phyloP scores from a whole-genome alignment of 2,329 filamentous ascomycete genomes.

The Xenoacremonium recifei region DNA sequence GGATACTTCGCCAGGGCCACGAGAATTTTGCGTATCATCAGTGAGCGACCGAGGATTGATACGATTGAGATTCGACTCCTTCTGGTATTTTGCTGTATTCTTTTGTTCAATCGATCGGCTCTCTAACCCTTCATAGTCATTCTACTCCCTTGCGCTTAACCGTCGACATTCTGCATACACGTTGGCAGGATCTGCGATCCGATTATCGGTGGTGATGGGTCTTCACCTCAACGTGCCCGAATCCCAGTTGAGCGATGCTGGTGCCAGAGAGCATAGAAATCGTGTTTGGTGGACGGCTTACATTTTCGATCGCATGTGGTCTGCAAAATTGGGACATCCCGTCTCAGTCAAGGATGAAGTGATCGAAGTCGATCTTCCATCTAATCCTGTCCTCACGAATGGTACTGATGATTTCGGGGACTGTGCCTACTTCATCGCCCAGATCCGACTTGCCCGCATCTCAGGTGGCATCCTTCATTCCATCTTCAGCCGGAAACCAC shows the following conservation, averaged over 20 bases:
- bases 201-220: conserved; percentile 42
- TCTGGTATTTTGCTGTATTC: conserved; percentile 37
- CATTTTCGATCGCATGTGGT: conserved; percentile 46
- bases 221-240: conserved; percentile 39
- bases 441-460: conserved; percentile 37
- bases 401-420: conserved; percentile 31
- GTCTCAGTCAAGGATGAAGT: conserved; percentile 48
- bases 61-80: conserved; percentile 43
- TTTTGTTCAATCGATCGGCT: not conserved
- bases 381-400: conserved; percentile 26
- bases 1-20: conserved; percentile 41
- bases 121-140: conserved; percentile 28
- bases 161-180: conserved; percentile 42
- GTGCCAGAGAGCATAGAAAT: conserved; percentile 36
- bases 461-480: conserved; percentile 27
- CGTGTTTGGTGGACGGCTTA: conserved; percentile 45
- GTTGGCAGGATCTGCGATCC: conserved; percentile 43
- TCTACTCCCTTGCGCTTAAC: conserved; percentile 45
- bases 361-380: conserved; percentile 43
- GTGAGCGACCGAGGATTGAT: conserved; percentile 42
- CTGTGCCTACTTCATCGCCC: conserved; percentile 31
- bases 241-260: conserved; percentile 37
- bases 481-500: conserved; percentile 30
- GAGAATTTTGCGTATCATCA: conserved; percentile 35
- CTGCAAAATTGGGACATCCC: conserved; percentile 47